phyloP scores from a whole-genome alignment of 2,329 filamentous ascomycete genomes.

The Exophiala mesophila region DNA sequence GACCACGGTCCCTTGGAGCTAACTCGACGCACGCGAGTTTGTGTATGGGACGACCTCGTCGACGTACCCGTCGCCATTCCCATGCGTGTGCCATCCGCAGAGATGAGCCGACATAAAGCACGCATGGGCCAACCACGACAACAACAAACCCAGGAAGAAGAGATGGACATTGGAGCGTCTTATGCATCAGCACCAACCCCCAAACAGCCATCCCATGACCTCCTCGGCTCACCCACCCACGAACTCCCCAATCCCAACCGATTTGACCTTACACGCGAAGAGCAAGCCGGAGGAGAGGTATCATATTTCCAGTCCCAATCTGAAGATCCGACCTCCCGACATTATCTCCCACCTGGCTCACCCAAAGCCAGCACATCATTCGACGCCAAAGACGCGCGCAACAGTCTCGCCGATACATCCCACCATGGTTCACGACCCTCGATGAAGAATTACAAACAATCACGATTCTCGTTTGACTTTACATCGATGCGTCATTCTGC shows the following conservation, averaged over 20 bases:
- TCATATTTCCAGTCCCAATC: constrained; percentile 22
- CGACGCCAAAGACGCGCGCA: constrained; percentile 28
- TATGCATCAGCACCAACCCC: constrained; percentile 51
- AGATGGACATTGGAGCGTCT: constrained; percentile 82
- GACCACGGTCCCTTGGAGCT: constrained; percentile 93
- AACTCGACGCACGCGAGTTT: constrained; percentile 82
- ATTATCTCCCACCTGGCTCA: constrained; percentile 34
- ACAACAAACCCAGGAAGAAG: constrained; percentile 79
- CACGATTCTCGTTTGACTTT: constrained; percentile 29
- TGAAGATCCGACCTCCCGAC: constrained; percentile 27
- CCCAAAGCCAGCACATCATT: constrained; percentile 29
- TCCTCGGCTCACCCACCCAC: constrained; percentile 55
- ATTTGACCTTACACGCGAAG: constrained; percentile 59
- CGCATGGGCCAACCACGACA: constrained; percentile 44
- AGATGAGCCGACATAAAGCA: constrained; percentile 62
- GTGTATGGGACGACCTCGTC: constrained; percentile 96
- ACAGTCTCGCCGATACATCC: constrained; percentile 35
- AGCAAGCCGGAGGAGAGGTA: constrained; percentile 26
- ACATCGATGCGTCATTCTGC: constrained; percentile 89
- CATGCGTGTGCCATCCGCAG: constrained; percentile 76
- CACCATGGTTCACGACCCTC: constrained; percentile 33
- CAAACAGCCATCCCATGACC: constrained; percentile 52
- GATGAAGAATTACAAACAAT: constrained; percentile 25
- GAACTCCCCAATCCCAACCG: constrained; percentile 71
- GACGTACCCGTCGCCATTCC: constrained; percentile 93